These are phyloP conservation scores for Azolla pinnata DNA, from an alignment of 75 land plant species.

Conservation along the genomic window DNA sequence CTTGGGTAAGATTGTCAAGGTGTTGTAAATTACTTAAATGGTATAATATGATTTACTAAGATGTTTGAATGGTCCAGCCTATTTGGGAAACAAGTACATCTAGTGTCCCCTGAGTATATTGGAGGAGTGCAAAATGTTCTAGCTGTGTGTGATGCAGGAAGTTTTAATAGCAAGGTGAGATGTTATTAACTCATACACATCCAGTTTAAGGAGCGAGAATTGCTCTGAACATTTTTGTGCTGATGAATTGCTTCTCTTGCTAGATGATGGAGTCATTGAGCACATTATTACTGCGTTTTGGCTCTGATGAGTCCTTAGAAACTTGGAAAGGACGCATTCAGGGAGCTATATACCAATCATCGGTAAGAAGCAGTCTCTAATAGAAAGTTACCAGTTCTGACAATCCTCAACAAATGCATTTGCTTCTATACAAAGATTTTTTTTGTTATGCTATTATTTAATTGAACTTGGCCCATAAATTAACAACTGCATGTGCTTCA, in stretches of 20 bases:
- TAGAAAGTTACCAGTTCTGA: too few species aligned
- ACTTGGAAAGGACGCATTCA: slow-evolving; percentile 69
- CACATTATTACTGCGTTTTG: slow-evolving; percentile 59
- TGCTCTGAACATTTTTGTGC: too few species aligned
- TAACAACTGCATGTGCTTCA: too few species aligned
- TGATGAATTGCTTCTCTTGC: too few species aligned
- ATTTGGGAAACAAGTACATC: slow-evolving; percentile 59
- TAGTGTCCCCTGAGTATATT: slow-evolving; percentile 49
- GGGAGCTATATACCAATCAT: slow-evolving; percentile 72
- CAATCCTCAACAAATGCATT: too few species aligned
- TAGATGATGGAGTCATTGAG: slow-evolving; percentile 67
- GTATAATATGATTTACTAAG: background rate
- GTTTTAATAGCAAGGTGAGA: slow-evolving; percentile 61
- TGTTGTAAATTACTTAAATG: background rate
- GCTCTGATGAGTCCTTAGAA: slow-evolving; percentile 43
- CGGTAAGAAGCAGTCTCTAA: slow-evolving; percentile 59
- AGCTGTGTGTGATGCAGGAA: slow-evolving; percentile 67
- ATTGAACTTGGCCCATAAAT: too few species aligned
- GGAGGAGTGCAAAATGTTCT: slow-evolving; percentile 64
- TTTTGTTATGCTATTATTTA: too few species aligned
- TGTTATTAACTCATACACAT: too few species aligned
- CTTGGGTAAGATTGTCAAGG: slow-evolving; percentile 40
- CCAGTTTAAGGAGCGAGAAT: too few species aligned
- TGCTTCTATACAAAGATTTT: too few species aligned
- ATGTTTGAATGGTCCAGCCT: slow-evolving; percentile 41